Conservation (phyloP, 2,329 filamentous ascomycete species). For the Amphichorda felina region DNA sequence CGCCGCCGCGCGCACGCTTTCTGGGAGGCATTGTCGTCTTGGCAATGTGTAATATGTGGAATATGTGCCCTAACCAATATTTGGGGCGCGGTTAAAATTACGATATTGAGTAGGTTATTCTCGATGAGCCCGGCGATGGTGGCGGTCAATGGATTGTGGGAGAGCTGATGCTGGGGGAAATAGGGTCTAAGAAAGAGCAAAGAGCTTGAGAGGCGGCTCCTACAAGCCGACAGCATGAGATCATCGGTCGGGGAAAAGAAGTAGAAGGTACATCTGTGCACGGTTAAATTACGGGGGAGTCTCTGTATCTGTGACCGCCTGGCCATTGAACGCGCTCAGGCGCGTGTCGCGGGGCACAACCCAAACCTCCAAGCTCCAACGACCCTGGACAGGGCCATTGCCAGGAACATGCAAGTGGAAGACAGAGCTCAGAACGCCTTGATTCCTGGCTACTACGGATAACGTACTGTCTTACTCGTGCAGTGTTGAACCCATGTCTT, state of each 20-base stretch:
- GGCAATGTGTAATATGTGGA: background rate
- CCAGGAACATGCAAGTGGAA: too few relatives aligned
- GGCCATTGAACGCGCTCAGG: background rate
- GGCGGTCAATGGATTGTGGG: background rate
- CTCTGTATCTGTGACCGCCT: background rate
- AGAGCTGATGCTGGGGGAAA: background rate
- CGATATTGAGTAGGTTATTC: too few relatives aligned
- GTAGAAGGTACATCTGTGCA: background rate
- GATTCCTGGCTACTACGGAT: too few relatives aligned
- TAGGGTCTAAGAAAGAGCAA: background rate
- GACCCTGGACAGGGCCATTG: background rate
- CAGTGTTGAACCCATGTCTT: background rate
- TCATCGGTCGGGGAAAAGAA: background rate
- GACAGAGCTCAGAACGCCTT: too few relatives aligned
- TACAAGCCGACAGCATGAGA: background rate
- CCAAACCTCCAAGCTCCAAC: background rate
- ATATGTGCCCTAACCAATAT: too few relatives aligned
- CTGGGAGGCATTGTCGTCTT: conserved; percentile 48
- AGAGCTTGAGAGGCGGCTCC: background rate
- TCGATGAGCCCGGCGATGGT: background rate
- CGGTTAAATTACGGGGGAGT: background rate
- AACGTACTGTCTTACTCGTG: too few relatives aligned
- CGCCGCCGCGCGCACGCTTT: conserved; percentile 50
- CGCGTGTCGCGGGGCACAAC: conserved; percentile 7
- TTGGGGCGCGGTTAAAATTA: too few relatives aligned